Evolutionary conservation across 2,329 filamentous ascomycete genomes (phyloP).

Genomic region (Apiospora phragmitis): DNA sequence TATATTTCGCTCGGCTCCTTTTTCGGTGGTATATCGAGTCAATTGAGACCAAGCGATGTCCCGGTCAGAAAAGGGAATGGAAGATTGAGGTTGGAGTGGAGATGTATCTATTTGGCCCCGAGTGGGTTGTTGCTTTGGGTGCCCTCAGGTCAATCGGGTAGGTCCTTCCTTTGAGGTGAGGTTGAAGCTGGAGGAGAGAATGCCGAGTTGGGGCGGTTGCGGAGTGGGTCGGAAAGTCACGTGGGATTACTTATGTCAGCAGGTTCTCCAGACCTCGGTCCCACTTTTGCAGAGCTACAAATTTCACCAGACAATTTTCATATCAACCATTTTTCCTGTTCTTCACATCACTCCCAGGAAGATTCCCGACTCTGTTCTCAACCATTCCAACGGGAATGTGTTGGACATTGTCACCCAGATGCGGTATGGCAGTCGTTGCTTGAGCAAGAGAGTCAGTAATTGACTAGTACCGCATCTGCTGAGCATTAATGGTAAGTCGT

Average conservation of each 20-base stretch:
- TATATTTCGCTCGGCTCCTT: neutral
- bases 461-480: neutral
- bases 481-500: neutral
- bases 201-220: conserved; percentile 6
- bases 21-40: neutral
- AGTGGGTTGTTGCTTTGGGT: neutral
- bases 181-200: conserved; percentile 10
- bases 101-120: neutral
- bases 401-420: neutral
- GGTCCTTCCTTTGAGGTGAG: conserved; percentile 6
- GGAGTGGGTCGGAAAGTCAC: conserved; percentile 12
- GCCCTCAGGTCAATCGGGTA: conserved; percentile 2
- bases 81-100: conserved; percentile 10
- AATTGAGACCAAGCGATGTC: neutral
- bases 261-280: neutral
- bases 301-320: conserved; percentile 1
- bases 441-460: neutral
- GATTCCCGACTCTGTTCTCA: neutral
- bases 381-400: neutral
- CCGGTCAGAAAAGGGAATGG: neutral
- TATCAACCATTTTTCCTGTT: neutral
- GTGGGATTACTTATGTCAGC: neutral
- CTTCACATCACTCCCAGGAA: neutral
- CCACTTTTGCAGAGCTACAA: conserved; percentile 1
- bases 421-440: neutral